A percentile compares a stretch with the other conserved stretches of the same genome.
phyloP scores from a whole-genome alignment of 345 rosid genomes.

The Rhodamnia argentea region DNA sequence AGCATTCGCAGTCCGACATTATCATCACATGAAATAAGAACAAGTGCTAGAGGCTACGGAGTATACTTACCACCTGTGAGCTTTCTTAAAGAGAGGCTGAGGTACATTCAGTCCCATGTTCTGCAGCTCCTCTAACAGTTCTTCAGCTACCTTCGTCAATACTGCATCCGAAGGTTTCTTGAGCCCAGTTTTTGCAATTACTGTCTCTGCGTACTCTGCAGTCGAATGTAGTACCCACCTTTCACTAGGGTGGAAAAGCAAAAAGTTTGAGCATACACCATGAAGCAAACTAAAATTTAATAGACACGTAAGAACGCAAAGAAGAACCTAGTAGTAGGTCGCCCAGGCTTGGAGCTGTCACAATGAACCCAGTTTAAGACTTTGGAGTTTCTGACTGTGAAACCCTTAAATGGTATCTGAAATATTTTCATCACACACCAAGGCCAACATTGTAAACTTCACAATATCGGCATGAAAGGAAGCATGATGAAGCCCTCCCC shows the following conservation, averaged over 20 bases:
- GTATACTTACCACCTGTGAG: constrained; percentile 69
- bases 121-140: constrained; percentile 57
- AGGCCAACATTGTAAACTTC: not conserved
- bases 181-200: constrained; percentile 55
- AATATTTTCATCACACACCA: constrained; percentile 2
- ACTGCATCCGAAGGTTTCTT: constrained; percentile 50
- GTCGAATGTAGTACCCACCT: constrained; percentile 84
- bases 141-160: constrained; percentile 43
- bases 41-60: not conserved
- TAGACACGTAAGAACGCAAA: not conserved
- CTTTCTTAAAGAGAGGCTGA: constrained; percentile 65
- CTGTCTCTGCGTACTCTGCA: constrained; percentile 36
- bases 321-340: constrained; percentile 42
- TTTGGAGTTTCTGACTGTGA: constrained; percentile 51
- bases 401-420: constrained; percentile 63
- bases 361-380: constrained; percentile 66
- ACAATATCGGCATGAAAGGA: not conserved
- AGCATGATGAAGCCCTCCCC: not conserved
- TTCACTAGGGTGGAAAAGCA: constrained; percentile 30
- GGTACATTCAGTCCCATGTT: constrained; percentile 39
- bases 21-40: not conserved
- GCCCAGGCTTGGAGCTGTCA: constrained; percentile 79
- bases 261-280: not conserved
- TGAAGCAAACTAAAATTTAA: not conserved
- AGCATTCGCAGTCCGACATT: not conserved